phyloP scores from a whole-genome alignment of 352 stramenopile species.

The Vaucheria bursata region DNA sequence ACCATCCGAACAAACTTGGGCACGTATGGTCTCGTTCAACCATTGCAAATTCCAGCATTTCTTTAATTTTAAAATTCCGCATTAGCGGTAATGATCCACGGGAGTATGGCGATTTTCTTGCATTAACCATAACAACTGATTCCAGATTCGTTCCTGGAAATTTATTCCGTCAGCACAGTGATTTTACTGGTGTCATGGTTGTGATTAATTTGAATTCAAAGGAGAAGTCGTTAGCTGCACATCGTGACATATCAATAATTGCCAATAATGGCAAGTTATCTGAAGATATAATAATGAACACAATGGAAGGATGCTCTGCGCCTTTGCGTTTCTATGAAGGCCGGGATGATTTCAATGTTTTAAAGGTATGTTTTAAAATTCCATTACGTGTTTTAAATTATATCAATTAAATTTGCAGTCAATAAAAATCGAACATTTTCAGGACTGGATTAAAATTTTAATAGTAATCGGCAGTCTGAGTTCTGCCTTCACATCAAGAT shows the following conservation, averaged over 20 bases:
- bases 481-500: no score
- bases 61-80: constrained; percentile 3
- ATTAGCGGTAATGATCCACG: neutral
- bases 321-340: constrained; percentile 30
- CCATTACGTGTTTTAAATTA: no score
- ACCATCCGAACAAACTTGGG: neutral
- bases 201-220: constrained; percentile 27
- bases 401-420: no score
- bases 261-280: constrained; percentile 26
- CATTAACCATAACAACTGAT: neutral
- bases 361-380: constrained; percentile 3
- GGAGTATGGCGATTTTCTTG: neutral
- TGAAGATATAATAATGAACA: neutral
- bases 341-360: constrained; percentile 39
- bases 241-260: constrained; percentile 27
- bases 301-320: constrained; percentile 14
- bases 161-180: neutral
- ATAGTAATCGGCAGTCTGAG: no score
- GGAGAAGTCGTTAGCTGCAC: neutral
- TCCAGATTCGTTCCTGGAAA: neutral
- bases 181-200: constrained; percentile 25
- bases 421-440: no score
- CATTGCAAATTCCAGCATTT: neutral
- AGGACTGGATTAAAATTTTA: no score
- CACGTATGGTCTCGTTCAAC: neutral